Percentiles rank a stretch among this genome's conserved stretches.
Evolutionary conservation across 306 rosid species (phyloP).

Genomic region (Pterocarpus macrocarpus): DNA sequence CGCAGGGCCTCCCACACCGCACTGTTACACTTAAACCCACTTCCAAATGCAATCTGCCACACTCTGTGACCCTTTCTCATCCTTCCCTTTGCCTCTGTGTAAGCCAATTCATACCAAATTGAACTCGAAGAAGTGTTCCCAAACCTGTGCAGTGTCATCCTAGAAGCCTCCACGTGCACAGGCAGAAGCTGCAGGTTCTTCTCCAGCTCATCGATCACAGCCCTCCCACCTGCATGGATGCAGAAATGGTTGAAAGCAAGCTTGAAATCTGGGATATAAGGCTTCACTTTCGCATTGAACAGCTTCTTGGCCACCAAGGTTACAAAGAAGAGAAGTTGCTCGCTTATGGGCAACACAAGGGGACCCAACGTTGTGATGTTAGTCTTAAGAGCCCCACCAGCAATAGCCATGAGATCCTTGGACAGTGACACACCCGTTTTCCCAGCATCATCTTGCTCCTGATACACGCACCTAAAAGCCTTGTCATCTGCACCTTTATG

Average conservation of each 20-base stretch:
- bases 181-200: constrained; percentile 68
- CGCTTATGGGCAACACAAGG: constrained; percentile 67
- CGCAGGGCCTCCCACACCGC: constrained; percentile 70
- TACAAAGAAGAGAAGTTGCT: constrained; percentile 63
- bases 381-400: constrained; percentile 67
- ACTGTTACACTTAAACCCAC: constrained; percentile 76
- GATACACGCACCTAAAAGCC: constrained; percentile 65
- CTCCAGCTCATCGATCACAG: constrained; percentile 76
- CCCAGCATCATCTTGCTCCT: constrained; percentile 62
- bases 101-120: constrained; percentile 75
- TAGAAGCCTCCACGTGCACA: constrained; percentile 59
- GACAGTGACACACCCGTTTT: constrained; percentile 70
- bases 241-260: constrained; percentile 75
- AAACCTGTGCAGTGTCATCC: constrained; percentile 73
- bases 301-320: constrained; percentile 56
- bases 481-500: constrained; percentile 68
- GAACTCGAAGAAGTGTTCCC: constrained; percentile 79
- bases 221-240: constrained; percentile 76
- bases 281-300: constrained; percentile 50
- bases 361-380: constrained; percentile 74
- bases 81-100: constrained; percentile 70
- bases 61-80: constrained; percentile 59
- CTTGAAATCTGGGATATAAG: constrained; percentile 73
- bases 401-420: constrained; percentile 72
- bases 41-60: constrained; percentile 79